Conservation (phyloP, 805 yeast species). For the Pachysolen tannophilus region DNA sequence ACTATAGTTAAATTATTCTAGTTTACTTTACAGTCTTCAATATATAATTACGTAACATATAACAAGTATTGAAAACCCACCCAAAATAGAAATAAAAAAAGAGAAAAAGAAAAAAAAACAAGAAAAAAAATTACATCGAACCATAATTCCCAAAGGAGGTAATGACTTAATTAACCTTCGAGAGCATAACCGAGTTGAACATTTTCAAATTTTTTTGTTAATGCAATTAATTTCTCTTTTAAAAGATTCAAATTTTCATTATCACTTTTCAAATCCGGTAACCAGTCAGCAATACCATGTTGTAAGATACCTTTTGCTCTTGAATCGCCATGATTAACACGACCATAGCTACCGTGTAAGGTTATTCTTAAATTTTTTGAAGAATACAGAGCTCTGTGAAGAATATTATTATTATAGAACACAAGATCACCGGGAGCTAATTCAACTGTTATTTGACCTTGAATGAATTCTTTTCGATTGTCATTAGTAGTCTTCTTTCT, state of each 20-base stretch:
- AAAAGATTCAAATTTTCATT: slow-evolving; percentile 17
- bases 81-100: too few species aligned
- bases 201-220: slow-evolving; percentile 28
- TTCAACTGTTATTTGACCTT: slow-evolving; percentile 31
- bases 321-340: slow-evolving; percentile 28
- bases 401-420: slow-evolving; percentile 41
- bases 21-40: too few species aligned
- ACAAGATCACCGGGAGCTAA: slow-evolving; percentile 42
- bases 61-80: too few species aligned
- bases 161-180: slow-evolving; percentile 11
- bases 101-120: too few species aligned
- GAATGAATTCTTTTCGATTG: slow-evolving; percentile 25
- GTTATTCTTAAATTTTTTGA: slow-evolving; percentile 32
- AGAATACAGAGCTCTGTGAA: slow-evolving; percentile 38
- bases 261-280: slow-evolving; percentile 23
- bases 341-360: slow-evolving; percentile 44
- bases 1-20: too few species aligned
- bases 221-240: slow-evolving; percentile 29
- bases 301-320: slow-evolving; percentile 46
- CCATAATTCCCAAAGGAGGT: too few species aligned
- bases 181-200: slow-evolving; percentile 13
- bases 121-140: too few species aligned
- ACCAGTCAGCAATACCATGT: slow-evolving; percentile 44
- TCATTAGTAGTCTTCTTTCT: slow-evolving; percentile 28
- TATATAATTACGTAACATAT: too few species aligned